These are phyloP conservation scores for Trametes versicolor DNA, from an alignment of 1,284 basidiomycete genomes.

Conservation along the genomic window DNA sequence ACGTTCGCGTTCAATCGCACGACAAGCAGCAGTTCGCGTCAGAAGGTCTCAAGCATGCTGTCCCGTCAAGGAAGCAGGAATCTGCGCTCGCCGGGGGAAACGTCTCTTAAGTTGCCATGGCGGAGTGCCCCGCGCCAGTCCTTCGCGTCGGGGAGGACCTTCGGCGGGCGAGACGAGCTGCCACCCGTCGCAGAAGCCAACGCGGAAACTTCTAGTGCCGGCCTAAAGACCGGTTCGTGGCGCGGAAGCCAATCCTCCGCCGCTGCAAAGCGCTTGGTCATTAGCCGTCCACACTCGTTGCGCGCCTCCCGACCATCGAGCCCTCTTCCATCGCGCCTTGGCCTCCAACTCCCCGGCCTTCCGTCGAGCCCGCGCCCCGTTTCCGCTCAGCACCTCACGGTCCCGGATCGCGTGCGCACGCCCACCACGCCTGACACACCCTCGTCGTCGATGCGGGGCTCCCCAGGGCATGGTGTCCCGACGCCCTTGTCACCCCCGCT, in stretches of 20 bases:
- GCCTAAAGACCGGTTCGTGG: slow-evolving; percentile 1
- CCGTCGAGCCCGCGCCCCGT: slow-evolving; percentile 4
- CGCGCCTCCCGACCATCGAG: slow-evolving; percentile 17
- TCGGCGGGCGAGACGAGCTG: slow-evolving; percentile 32
- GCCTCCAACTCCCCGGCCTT: slow-evolving; percentile 15
- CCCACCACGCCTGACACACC: slow-evolving; percentile 10
- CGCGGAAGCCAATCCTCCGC: slow-evolving; percentile 18
- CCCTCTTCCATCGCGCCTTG: slow-evolving; percentile 13
- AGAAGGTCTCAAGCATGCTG: slow-evolving; percentile 10
- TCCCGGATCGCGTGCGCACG: slow-evolving; percentile 21
- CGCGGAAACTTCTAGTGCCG: neutral
- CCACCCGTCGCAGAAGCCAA: slow-evolving; percentile 31
- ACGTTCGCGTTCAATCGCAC: slow-evolving; percentile 18
- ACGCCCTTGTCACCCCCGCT: slow-evolving; percentile 20
- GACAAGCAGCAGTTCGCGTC: slow-evolving; percentile 15
- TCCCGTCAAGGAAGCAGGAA: slow-evolving; percentile 26
- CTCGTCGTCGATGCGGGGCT: slow-evolving; percentile 8
- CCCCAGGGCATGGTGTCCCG: slow-evolving; percentile 14
- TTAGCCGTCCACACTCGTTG: slow-evolving; percentile 29
- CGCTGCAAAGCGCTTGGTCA: slow-evolving; percentile 27
- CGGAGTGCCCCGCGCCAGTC: slow-evolving; percentile 29
- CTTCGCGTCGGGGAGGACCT: slow-evolving; percentile 30
- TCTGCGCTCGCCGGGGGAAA: slow-evolving; percentile 29
- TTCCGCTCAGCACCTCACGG: slow-evolving; percentile 24
- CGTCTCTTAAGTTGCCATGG: slow-evolving; percentile 25